Conservation (phyloP, 257 asterid species). For the Solanum okadae region DNA sequence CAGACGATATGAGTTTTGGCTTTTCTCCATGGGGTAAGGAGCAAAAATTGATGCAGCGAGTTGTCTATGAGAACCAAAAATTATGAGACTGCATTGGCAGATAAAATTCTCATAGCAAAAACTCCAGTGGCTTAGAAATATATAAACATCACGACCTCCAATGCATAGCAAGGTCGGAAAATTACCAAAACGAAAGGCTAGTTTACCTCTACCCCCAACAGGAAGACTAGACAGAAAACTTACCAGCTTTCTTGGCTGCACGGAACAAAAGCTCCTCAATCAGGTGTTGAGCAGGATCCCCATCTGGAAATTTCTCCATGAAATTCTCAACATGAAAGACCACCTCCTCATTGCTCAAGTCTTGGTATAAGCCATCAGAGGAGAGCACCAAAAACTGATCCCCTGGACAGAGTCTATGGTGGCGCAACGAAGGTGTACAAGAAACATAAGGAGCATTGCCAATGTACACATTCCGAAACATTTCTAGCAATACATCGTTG, state of each 20-base stretch:
- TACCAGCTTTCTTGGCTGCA: constrained; percentile 98
- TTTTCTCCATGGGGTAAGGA: not conserved
- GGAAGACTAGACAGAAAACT: not conserved
- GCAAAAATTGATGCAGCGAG: not conserved
- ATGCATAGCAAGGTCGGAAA: not conserved
- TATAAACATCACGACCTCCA: not conserved
- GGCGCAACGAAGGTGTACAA: constrained; percentile 79
- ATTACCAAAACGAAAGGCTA: not conserved
- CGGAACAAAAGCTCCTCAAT: constrained; percentile 89
- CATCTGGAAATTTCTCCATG: constrained; percentile 93
- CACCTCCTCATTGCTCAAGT: constrained; percentile 89
- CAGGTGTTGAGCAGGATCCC: constrained; percentile 96
- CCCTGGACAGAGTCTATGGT: constrained; percentile 77
- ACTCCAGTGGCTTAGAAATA: not conserved
- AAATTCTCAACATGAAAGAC: constrained; percentile 77
- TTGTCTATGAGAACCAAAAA: not conserved
- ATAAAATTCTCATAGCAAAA: not conserved
- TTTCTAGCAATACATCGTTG: constrained; percentile 76
- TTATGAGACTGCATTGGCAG: not conserved
- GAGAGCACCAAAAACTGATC: constrained; percentile 96
- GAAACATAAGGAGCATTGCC: constrained; percentile 88
- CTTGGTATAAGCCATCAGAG: constrained; percentile 95
- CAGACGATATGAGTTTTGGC: not conserved
- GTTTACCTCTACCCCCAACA: not conserved
- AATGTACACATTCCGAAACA: constrained; percentile 92